Conservation (phyloP, 805 yeast species). For the Debaryomyces castellii region DNA sequence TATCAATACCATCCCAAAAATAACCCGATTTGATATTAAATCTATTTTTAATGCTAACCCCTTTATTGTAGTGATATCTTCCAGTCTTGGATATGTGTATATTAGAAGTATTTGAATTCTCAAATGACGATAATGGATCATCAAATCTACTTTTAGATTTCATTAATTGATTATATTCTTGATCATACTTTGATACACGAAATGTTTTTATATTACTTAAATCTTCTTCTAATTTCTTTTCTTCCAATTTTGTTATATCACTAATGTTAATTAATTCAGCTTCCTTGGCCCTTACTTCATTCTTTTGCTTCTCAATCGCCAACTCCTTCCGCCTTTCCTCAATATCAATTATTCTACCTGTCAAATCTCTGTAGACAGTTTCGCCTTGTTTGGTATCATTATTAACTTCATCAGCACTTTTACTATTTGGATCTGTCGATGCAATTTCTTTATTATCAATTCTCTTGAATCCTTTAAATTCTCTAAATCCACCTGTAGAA, state of each 20-base stretch:
- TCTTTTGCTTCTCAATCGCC: constrained; percentile 17
- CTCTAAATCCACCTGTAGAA: constrained; percentile 10
- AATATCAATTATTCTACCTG: constrained; percentile 54
- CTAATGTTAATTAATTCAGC: constrained; percentile 33
- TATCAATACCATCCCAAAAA: constrained; percentile 84
- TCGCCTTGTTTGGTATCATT: constrained; percentile 2
- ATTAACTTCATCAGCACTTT: too few species aligned
- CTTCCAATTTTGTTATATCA: constrained; percentile 36
- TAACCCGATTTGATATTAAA: constrained; percentile 76
- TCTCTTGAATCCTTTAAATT: constrained; percentile 34
- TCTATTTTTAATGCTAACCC: constrained; percentile 63
- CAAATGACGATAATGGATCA: constrained; percentile 62
- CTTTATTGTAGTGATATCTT: constrained; percentile 51
- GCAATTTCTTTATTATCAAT: constrained; percentile 27
- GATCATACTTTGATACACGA: constrained; percentile 32
- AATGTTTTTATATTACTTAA: constrained; percentile 22
- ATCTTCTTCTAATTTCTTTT: constrained; percentile 31
- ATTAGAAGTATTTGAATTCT: constrained; percentile 7
- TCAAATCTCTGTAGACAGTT: constrained; percentile 60
- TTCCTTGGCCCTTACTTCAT: constrained; percentile 17
- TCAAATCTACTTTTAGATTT: constrained; percentile 42
- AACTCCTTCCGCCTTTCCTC: constrained; percentile 21
- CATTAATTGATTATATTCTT: constrained; percentile 32
- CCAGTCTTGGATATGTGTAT: constrained; percentile 34
- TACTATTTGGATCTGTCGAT: not conserved